Evolutionary conservation across 768 basidiomycete genomes (phyloP).

Genomic region (Russula sp.): DNA sequence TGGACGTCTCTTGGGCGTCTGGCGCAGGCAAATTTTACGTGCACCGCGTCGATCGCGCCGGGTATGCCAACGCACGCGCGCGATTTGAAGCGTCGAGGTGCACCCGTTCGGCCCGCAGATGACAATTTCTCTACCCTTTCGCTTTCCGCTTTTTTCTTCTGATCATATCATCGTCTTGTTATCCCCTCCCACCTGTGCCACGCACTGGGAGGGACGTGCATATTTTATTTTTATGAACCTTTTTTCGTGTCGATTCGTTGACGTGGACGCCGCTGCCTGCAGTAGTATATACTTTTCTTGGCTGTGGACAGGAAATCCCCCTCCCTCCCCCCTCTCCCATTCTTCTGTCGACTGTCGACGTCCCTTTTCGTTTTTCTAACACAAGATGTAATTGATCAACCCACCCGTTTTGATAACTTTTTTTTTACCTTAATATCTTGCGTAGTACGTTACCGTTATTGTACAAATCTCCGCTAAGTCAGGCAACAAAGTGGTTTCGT

Average conservation of each 20-base stretch:
- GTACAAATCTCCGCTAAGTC: constrained; percentile 11
- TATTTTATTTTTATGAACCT: background rate
- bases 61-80: constrained; percentile 37
- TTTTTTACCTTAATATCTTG: constrained; percentile 7
- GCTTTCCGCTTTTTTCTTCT: background rate
- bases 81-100: constrained; percentile 21
- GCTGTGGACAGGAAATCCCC: background rate
- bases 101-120: constrained; percentile 21
- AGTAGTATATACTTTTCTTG: background rate
- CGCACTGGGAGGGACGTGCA: background rate
- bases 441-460: constrained; percentile 14
- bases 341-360: background rate
- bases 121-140: background rate
- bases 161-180: background rate
- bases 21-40: constrained; percentile 65
- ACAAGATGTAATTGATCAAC: constrained; percentile 12
- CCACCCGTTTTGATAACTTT: background rate
- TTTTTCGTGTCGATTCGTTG: background rate
- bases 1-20: constrained; percentile 74
- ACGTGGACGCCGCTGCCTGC: background rate
- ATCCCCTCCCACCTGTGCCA: background rate
- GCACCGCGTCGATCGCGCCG: constrained; percentile 69
- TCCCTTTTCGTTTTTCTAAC: background rate
- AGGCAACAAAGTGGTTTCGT: background rate
- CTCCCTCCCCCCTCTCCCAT: background rate